phyloP scores from a whole-genome alignment of 1,284 basidiomycete species.

The Entoloma clypeatum region DNA sequence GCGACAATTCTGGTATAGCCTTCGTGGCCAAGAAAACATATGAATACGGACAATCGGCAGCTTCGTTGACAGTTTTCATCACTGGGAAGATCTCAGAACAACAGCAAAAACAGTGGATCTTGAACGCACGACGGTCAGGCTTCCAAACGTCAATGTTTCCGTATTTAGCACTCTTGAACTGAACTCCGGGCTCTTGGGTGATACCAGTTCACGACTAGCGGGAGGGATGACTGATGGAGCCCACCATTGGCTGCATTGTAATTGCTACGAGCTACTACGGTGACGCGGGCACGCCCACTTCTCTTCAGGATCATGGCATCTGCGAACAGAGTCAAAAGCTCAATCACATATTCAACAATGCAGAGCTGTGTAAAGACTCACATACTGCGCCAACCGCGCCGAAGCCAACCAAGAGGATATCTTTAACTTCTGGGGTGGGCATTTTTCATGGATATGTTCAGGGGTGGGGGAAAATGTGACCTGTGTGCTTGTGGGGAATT shows the following conservation, averaged over 20 bases:
- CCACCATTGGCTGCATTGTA: conserved; percentile 54
- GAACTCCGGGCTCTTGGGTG: conserved; percentile 15
- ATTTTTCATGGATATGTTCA: too few relatives aligned
- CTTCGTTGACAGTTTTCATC: conserved; percentile 53
- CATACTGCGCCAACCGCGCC: conserved; percentile 58
- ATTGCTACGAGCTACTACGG: conserved; percentile 73
- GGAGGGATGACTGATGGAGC: conserved; percentile 8
- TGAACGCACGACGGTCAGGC: conserved; percentile 20
- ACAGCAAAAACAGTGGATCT: too few relatives aligned
- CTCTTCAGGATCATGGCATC: conserved; percentile 63
- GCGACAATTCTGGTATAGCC: conserved; percentile 64
- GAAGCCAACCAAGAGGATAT: conserved; percentile 54
- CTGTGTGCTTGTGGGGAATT: too few relatives aligned
- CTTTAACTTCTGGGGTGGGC: conserved; percentile 28
- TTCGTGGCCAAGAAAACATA: conserved; percentile 73
- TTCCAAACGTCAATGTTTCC: conserved; percentile 18
- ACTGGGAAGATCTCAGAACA: conserved; percentile 35
- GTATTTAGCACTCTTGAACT: conserved; percentile 20
- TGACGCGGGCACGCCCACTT: conserved; percentile 63
- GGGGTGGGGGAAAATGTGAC: too few relatives aligned
- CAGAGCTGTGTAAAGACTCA: conserved; percentile 25
- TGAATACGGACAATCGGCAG: conserved; percentile 58
- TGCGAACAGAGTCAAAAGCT: conserved; percentile 19
- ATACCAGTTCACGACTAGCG: neutral
- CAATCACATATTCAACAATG: neutral